Conservation (phyloP, 176 grass and related monocot genomes). For the Oryza brachyantha region DNA sequence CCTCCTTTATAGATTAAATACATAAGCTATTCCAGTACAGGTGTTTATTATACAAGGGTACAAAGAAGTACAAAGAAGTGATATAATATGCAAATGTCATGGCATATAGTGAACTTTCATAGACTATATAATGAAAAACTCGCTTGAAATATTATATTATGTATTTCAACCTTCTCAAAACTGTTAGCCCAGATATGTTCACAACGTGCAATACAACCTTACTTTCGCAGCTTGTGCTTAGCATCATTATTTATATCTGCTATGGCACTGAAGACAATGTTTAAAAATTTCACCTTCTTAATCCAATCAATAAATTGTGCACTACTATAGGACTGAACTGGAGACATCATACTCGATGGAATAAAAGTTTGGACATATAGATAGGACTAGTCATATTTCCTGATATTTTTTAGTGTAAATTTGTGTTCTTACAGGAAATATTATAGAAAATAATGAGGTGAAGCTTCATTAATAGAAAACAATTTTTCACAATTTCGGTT, state of each 20-base stretch:
- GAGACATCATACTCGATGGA: not conserved
- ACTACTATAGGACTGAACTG: not conserved
- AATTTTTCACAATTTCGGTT: not conserved
- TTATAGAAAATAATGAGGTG: not conserved
- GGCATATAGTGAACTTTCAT: not conserved
- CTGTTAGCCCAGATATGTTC: not conserved
- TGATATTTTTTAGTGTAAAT: not conserved
- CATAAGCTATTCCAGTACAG: slow-evolving; percentile 18
- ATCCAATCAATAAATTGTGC: not conserved
- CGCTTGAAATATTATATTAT: not conserved
- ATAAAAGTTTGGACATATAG: not conserved
- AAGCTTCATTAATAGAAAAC: not conserved
- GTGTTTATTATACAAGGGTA: not conserved
- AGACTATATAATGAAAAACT: not conserved
- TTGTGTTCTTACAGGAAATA: slow-evolving; percentile 16
- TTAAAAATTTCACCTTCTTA: not conserved
- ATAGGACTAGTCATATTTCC: slow-evolving; percentile 1
- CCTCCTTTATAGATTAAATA: not conserved
- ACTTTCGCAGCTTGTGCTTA: not conserved
- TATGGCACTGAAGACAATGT: not conserved
- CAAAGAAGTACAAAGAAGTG: not conserved
- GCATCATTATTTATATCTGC: not conserved
- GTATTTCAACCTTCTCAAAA: not conserved
- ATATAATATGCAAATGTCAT: not conserved
- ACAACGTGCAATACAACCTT: not conserved